phyloP scores from a whole-genome alignment of 495 filamentous ascomycete species.

The Hypoxylon lienhwacheense region DNA sequence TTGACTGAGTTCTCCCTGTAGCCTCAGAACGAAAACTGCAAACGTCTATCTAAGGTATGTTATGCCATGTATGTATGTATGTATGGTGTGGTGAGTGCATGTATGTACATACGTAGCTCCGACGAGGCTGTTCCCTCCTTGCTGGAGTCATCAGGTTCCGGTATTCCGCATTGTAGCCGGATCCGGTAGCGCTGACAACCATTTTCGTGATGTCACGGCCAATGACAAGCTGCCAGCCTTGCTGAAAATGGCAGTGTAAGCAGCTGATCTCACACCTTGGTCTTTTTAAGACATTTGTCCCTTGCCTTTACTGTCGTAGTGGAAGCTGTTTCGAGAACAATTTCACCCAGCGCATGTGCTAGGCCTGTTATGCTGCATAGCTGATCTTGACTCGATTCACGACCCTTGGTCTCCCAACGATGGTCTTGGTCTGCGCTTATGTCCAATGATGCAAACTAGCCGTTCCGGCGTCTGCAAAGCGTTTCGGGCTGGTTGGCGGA shows the following conservation, averaged over 20 bases:
- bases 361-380: conserved; percentile 27
- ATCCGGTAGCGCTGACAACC: conserved; percentile 30
- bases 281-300: conserved; percentile 20
- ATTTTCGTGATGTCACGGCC: conserved; percentile 18
- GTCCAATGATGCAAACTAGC: conserved; percentile 36
- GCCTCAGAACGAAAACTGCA: conserved; percentile 10
- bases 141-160: conserved; percentile 23
- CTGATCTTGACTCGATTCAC: conserved; percentile 27
- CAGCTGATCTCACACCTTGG: conserved; percentile 27
- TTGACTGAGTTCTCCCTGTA: too few relatives aligned
- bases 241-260: conserved; percentile 29
- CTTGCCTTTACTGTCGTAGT: conserved; percentile 27
- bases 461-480: conserved; percentile 22
- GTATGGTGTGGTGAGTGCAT: conserved; percentile 8
- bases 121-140: conserved; percentile 16
- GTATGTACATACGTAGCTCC: conserved; percentile 9
- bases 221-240: conserved; percentile 21
- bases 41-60: not conserved
- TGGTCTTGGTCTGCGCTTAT: conserved; percentile 30
- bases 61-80: conserved; percentile 2
- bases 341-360: conserved; percentile 10
- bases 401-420: conserved; percentile 13
- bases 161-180: conserved; percentile 18
- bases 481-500: conserved; percentile 33
- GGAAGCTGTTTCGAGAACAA: conserved; percentile 26